Conservation (phyloP, 208 protist species). For the Leptomonas seymouri region DNA sequence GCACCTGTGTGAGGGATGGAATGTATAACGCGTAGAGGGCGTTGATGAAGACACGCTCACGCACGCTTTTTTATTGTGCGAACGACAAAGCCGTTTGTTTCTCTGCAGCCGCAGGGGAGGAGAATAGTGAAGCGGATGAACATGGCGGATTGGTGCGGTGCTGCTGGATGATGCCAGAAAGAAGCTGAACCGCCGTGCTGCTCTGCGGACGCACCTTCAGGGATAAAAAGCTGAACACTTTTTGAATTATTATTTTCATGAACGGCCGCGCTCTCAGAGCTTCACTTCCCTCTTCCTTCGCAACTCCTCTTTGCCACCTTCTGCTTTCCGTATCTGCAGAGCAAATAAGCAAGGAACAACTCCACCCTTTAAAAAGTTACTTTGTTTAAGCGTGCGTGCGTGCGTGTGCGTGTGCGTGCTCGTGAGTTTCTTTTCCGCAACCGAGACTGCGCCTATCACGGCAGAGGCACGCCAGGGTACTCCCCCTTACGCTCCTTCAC, state of each 20-base stretch:
- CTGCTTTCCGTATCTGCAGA: conserved; percentile 4
- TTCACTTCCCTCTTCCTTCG: neutral
- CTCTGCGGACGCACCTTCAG: too few relatives aligned
- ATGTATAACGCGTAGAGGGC: neutral
- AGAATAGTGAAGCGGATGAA: too few relatives aligned
- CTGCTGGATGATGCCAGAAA: too few relatives aligned
- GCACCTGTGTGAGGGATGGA: neutral
- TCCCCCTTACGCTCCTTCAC: neutral
- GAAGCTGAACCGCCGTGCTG: too few relatives aligned
- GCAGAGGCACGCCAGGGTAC: neutral
- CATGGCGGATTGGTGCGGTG: too few relatives aligned
- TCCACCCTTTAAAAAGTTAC: neutral
- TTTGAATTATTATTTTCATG: too few relatives aligned
- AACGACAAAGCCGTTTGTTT: too few relatives aligned
- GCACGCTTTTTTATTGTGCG: too few relatives aligned
- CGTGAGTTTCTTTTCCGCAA: neutral
- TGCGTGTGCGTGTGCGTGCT: conserved; percentile 8
- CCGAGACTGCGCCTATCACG: neutral
- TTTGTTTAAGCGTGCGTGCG: conserved; percentile 4
- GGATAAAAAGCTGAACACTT: too few relatives aligned
- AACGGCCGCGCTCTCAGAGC: neutral
- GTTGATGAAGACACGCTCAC: too few relatives aligned
- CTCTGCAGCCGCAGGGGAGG: too few relatives aligned
- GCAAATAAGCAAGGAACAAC: conserved; percentile 3
- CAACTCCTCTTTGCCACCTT: neutral